Conservation (phyloP, 2,329 filamentous ascomycete genomes). For the Claviceps arundinis region DNA sequence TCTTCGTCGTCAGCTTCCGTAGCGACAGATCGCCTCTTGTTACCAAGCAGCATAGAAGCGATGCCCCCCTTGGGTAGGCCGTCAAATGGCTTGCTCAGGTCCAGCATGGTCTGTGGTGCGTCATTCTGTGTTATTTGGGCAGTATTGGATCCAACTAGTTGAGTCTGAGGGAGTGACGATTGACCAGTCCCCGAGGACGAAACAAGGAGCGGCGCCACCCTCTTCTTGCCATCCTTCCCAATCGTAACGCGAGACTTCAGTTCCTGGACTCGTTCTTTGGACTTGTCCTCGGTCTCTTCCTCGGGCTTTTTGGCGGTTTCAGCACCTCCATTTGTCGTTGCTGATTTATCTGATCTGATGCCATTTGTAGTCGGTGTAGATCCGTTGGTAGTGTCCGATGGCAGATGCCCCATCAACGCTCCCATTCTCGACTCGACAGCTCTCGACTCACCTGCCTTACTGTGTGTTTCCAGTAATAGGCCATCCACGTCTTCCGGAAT, state of each 20-base stretch:
- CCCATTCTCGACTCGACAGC: constrained; percentile 94
- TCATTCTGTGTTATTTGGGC: constrained; percentile 52
- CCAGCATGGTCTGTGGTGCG: constrained; percentile 67
- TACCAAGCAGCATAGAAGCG: constrained; percentile 73
- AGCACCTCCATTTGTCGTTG: constrained; percentile 25
- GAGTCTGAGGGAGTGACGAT: constrained; percentile 78
- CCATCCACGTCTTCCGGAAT: constrained; percentile 89
- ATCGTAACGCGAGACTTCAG: constrained; percentile 88
- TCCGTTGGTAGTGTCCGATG: constrained; percentile 38
- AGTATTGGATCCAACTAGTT: constrained; percentile 65
- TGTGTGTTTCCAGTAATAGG: constrained; percentile 74
- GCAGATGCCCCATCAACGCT: constrained; percentile 84
- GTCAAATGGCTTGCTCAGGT: constrained; percentile 88
- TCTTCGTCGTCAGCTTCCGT: constrained; percentile 63
- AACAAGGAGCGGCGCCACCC: constrained; percentile 81
- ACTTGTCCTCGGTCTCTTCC: constrained; percentile 39
- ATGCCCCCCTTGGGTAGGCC: constrained; percentile 84
- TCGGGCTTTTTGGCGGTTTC: constrained; percentile 19
- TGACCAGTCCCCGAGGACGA: constrained; percentile 78
- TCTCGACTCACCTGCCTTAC: constrained; percentile 79
- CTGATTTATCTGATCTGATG: constrained; percentile 31
- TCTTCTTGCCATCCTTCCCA: constrained; percentile 93
- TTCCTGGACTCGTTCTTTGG: constrained; percentile 39
- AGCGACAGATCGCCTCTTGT: constrained; percentile 71
- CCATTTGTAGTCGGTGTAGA: constrained; percentile 35